Base-by-base conservation (phyloP, 345 rosid species). In the Populus ilicifolia region DNA sequence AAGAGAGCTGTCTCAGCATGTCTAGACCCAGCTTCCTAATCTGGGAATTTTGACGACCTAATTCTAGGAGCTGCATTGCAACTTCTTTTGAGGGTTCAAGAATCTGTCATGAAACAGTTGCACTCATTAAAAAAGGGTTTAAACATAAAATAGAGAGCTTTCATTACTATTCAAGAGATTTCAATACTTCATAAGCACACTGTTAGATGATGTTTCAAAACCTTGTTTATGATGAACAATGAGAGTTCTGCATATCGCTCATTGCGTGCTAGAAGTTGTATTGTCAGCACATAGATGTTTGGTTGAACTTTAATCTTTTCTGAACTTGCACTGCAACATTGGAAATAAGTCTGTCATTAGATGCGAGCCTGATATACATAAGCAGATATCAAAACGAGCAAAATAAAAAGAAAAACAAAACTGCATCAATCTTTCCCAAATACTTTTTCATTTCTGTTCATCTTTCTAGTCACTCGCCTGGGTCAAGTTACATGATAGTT, bases 41-140 rank as follows among this genome's bases (percentile, higher is more conserved):
- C 80, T 85, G 87, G 30, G 43, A 50, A 83, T 88, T 90, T 76
- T 92, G 93, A 68, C 90, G 75, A 77, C 98, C 98, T 3, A 90
- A 87, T 78, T 92, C 98, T 63, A 92, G 81, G 70, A 94, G 93
- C 80, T 96, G 97, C 83, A 94, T 68, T 56, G 99, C 98, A 33
- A 94, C 98, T 85, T 96, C 97, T 84, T 91, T 96, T 17, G 99
- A 96, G 50, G 97, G 98, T 79, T 94, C 98, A 29, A 96, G 85
- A 85, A 94, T 89, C 99, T 96, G 87, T 65, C 82, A 23, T 35
- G 56, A 71, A 79, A 82, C 54, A 81, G 36, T 30, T 67, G 59
- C 30, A 71, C 59, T 11, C 43, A 39, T 59, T 77, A 41, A 68
- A 69, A 61, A 72, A 54, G 72, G 46, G 44, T 35, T 41, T 5